Conservation (phyloP, 768 basidiomycete genomes). For the Obba rivulosa region DNA sequence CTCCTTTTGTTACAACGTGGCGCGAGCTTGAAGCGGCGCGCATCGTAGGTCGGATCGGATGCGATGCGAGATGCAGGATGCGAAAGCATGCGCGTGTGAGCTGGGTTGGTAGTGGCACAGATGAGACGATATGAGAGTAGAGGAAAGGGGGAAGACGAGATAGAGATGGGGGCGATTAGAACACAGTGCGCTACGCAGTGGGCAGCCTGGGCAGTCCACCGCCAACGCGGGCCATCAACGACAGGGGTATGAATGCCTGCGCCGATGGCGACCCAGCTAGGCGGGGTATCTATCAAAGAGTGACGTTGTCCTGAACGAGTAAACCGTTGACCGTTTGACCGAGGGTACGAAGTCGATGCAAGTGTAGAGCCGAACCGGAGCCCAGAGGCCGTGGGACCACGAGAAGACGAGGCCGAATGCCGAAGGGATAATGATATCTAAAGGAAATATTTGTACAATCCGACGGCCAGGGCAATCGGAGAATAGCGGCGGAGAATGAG, state of each 20-base stretch:
- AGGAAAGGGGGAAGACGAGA: constrained; percentile 6
- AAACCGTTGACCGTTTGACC: constrained; percentile 28
- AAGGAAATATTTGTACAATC: constrained; percentile 15
- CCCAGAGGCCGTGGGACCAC: constrained; percentile 10
- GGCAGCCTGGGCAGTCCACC: constrained; percentile 11
- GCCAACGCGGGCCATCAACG: constrained; percentile 20
- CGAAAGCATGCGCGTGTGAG: constrained; percentile 36
- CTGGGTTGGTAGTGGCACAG: constrained; percentile 39
- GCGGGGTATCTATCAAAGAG: constrained; percentile 23
- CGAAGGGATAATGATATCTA: constrained; percentile 40
- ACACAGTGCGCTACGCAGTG: constrained; percentile 3
- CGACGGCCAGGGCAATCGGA: constrained; percentile 14
- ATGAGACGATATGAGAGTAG: constrained; percentile 23
- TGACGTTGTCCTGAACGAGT: constrained; percentile 33
- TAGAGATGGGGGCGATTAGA: constrained; percentile 10
- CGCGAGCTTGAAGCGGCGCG: constrained; percentile 10
- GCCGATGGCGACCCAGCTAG: constrained; percentile 29
- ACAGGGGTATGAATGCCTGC: constrained; percentile 45
- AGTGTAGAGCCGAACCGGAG: constrained; percentile 13
- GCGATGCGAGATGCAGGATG: constrained; percentile 23
- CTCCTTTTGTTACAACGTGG: constrained; percentile 22
- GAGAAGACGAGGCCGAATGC: constrained; percentile 24
- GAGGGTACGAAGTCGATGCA: constrained; percentile 8
- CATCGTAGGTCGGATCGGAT: constrained; percentile 15
- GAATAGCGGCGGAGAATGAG: constrained; percentile 19